Percentiles rank a stretch among this genome's conserved stretches.
phyloP scores from a whole-genome alignment of 2,329 filamentous ascomycete genomes.

The Aspergillus piperis region DNA sequence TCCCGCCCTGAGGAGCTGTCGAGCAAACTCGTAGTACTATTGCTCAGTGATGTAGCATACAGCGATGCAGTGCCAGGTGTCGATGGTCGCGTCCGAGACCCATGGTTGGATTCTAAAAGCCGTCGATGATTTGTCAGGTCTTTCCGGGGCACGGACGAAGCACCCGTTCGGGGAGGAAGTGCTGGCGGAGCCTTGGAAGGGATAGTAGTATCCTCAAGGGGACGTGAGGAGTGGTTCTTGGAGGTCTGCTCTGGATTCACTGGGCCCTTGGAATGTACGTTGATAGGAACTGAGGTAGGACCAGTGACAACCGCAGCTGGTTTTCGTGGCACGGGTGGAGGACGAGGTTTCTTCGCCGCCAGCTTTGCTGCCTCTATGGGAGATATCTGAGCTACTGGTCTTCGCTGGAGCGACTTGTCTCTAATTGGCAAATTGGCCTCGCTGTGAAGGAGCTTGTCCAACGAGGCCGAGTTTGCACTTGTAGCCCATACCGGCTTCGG shows the following conservation, averaged over 20 bases:
- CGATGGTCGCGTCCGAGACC: constrained; percentile 20
- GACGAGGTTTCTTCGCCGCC: constrained; percentile 18
- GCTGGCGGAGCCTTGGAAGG: constrained; percentile 24
- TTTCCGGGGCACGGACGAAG: constrained; percentile 1
- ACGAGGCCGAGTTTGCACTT: constrained; percentile 1
- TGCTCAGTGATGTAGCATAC: constrained; percentile 27
- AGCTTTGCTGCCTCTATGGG: constrained; percentile 8
- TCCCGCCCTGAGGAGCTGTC: constrained; percentile 29
- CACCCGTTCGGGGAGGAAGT: constrained; percentile 29
- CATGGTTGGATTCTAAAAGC: constrained; percentile 9
- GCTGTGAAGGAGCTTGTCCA: constrained; percentile 9
- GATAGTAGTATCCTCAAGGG: constrained; percentile 14
- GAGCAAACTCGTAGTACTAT: constrained; percentile 26
- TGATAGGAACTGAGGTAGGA: background rate
- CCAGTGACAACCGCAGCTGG: background rate
- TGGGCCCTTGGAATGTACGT: background rate
- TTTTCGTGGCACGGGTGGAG: constrained; percentile 23
- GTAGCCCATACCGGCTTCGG: constrained; percentile 28
- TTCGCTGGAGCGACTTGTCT: constrained; percentile 13
- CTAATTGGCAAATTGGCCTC: constrained; percentile 3
- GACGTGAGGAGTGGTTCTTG: constrained; percentile 20
- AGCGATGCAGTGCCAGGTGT: constrained; percentile 31
- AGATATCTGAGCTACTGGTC: constrained; percentile 8
- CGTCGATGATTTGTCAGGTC: constrained; percentile 10
- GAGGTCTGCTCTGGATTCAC: constrained; percentile 3